Percentiles rank a stretch among this genome's conserved stretches.
These are phyloP conservation scores for Leccinum subspadiceum DNA, from an alignment of 1,284 basidiomycete species.

Conservation along the genomic window DNA sequence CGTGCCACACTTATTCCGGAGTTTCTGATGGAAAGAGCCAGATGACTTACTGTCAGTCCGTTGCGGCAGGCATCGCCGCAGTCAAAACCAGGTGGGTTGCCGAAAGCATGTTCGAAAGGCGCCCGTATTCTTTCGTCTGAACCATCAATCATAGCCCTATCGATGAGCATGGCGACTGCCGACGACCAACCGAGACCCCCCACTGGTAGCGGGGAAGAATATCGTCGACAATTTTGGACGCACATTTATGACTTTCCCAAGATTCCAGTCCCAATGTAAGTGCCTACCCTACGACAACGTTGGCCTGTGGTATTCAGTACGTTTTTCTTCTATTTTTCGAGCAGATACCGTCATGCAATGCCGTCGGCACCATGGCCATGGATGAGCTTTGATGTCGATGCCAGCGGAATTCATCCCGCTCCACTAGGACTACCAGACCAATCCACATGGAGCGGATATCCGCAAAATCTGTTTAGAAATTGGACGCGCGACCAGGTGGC, in stretches of 20 bases:
- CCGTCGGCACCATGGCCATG: constrained; percentile 40
- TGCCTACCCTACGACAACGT: neutral
- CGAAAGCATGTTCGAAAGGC: neutral
- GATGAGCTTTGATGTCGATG: constrained; percentile 28
- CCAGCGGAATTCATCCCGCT: constrained; percentile 1
- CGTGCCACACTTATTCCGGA: constrained; percentile 3
- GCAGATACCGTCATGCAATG: constrained; percentile 33
- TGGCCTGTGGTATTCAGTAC: neutral
- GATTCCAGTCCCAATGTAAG: constrained; percentile 28
- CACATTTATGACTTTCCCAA: constrained; percentile 8
- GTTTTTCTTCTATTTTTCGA: neutral
- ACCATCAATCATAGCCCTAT: neutral
- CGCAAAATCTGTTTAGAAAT: constrained; percentile 47
- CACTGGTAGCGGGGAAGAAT: neutral
- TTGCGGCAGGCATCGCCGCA: neutral
- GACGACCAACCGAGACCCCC: neutral
- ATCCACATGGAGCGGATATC: constrained; percentile 37
- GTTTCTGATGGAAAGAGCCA: constrained; percentile 21
- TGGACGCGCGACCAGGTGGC: constrained; percentile 46
- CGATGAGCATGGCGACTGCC: constrained; percentile 13
- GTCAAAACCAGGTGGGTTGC: neutral
- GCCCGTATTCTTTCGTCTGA: neutral
- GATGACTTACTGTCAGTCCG: neutral
- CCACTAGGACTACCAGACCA: neutral
- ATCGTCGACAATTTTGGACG: neutral